phyloP scores from a whole-genome alignment of 1,284 basidiomycete species.

The Sphaerobolus stellatus region DNA sequence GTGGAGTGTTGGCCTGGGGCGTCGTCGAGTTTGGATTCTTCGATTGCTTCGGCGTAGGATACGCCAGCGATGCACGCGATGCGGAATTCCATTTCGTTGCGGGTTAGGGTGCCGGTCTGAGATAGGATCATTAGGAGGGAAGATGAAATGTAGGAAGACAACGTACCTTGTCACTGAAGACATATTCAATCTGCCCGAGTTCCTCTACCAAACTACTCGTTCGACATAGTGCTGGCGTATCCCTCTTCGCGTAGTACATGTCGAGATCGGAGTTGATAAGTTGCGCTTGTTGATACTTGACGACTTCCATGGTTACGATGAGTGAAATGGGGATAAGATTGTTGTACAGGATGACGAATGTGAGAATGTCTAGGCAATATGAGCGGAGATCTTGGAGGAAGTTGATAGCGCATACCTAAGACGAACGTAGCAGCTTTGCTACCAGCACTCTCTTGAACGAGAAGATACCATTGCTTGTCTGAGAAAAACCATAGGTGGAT shows the following conservation, averaged over 20 bases:
- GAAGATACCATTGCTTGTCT: conserved; percentile 81
- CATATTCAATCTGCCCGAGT: conserved; percentile 97
- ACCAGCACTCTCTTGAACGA: conserved; percentile 30
- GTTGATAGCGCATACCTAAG: too few species aligned
- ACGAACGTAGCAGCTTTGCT: conserved; percentile 27
- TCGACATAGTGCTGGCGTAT: conserved; percentile 94
- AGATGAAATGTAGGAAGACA: too few species aligned
- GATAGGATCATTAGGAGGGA: too few species aligned
- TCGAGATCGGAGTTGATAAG: conserved; percentile 97
- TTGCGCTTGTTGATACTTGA: conserved; percentile 96
- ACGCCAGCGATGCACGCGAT: conserved; percentile 89
- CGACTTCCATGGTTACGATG: conserved; percentile 99
- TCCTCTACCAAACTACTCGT: conserved; percentile 98
- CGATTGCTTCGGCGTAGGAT: conserved; percentile 86
- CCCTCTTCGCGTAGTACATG: conserved; percentile 93
- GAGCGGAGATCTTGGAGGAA: too few species aligned
- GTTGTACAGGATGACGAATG: conserved; percentile 99
- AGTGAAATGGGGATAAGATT: conserved; percentile 99
- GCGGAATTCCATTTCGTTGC: conserved; percentile 98
- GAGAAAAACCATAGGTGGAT: conserved; percentile 88
- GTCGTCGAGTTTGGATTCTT: conserved; percentile 81
- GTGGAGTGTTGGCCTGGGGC: conserved; percentile 68
- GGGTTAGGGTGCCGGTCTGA: conserved; percentile 94
- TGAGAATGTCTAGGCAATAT: conserved; percentile 89
- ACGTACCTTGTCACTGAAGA: conserved; percentile 99